These are phyloP conservation scores for Botrytis byssoidea DNA, from an alignment of 2,329 filamentous ascomycete species.

Conservation along the genomic window DNA sequence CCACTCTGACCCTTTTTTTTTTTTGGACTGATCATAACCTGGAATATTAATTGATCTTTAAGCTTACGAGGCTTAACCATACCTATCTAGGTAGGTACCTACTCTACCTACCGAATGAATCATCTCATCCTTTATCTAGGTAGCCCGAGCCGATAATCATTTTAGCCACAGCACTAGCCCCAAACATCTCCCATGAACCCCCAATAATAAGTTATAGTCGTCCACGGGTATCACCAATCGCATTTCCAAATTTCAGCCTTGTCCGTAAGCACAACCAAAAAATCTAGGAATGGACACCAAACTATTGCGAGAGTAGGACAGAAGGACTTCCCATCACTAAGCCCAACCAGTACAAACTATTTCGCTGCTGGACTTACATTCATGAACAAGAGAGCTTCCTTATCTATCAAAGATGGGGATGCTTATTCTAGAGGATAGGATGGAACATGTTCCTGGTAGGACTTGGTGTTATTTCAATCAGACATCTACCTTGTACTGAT, in stretches of 20 bases:
- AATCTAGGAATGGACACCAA: neutral
- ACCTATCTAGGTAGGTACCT: no score
- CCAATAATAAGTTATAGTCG: neutral
- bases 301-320: neutral
- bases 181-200: neutral
- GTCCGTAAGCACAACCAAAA: neutral
- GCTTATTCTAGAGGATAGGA: conserved; percentile 62
- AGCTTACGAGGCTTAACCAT: no score
- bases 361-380: neutral
- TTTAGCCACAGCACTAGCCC: conserved; percentile 12
- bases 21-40: neutral
- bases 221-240: neutral
- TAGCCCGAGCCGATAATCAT: neutral
- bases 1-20: neutral
- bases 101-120: no score
- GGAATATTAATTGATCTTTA: neutral
- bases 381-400: neutral
- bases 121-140: neutral
- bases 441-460: conserved; percentile 73
- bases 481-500: neutral
- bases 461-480: neutral
- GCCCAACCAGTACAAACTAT: neutral
- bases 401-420: conserved; percentile 43
- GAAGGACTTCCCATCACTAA: neutral
- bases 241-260: neutral